phyloP scores from a whole-genome alignment of 768 basidiomycete genomes.

The Auricularia sp. region DNA sequence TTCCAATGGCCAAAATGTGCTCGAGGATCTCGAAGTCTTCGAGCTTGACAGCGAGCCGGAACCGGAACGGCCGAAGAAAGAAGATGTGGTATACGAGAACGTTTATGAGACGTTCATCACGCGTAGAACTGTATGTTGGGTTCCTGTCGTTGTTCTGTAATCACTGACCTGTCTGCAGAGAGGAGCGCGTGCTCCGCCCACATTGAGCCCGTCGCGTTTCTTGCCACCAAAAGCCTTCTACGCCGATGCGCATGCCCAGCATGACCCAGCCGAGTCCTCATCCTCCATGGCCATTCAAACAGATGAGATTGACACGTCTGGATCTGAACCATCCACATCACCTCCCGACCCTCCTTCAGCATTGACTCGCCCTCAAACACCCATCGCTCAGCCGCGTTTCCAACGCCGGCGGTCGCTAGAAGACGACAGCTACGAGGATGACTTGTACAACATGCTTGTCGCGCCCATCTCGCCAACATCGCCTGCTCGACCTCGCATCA shows the following conservation, averaged over 20 bases:
- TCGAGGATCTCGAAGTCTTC: slow-evolving; percentile 39
- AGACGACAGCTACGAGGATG: background rate
- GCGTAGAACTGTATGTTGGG: slow-evolving; percentile 41
- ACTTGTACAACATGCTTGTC: background rate
- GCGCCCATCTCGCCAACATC: background rate
- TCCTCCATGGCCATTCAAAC: slow-evolving; percentile 47
- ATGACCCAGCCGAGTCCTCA: slow-evolving; percentile 48
- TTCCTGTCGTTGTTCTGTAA: slow-evolving; percentile 2
- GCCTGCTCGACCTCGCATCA: background rate
- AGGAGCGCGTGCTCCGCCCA: background rate
- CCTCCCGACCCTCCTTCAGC: background rate
- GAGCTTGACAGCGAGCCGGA: slow-evolving; percentile 21
- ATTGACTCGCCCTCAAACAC: background rate
- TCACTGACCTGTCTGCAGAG: background rate
- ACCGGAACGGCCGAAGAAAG: slow-evolving; percentile 41
- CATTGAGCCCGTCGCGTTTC: background rate
- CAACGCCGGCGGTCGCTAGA: background rate
- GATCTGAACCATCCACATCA: background rate
- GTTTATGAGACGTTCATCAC: slow-evolving; percentile 79
- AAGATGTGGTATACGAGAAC: slow-evolving; percentile 35
- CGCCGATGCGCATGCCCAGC: slow-evolving; percentile 62
- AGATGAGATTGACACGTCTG: slow-evolving; percentile 20
- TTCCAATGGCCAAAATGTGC: slow-evolving; percentile 22
- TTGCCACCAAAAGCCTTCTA: slow-evolving; percentile 57
- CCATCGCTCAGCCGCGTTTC: background rate